Evolutionary conservation across 2,329 filamentous ascomycete genomes (phyloP), one percentile per base, ranked within the genome.

Genomic region (Aureobasidium sp.): DNA sequence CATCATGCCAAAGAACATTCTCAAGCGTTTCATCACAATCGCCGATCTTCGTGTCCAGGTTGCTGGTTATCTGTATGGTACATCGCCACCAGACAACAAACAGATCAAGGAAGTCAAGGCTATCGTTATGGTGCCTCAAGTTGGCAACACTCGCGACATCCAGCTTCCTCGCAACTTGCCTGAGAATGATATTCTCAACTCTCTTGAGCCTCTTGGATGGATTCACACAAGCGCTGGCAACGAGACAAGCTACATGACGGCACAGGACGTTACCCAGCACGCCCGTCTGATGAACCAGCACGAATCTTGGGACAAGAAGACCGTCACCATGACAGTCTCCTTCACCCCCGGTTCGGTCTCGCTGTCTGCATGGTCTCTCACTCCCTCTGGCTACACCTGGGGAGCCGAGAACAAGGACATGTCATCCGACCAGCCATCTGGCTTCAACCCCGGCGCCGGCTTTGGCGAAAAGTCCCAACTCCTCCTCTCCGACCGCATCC

Each of bases 1-100:
- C 71, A 90, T 99, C 70, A 97, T 99, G 90, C 94, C 94, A 0
- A 99, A 97, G 84, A 99, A 99, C 74, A 88, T 99, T 53, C 83
- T 99, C 70, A 97, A 96, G 82, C 90, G 91, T 67, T 99, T 99
- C 81, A 97, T 99, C 78, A 94, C 90, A 27, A 95, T 99, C 71
- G 89, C 94, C 51, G 94, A 99, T 78, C 84, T 99, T 62, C 89
- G 95, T 52, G 92, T 97, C 15, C 94, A 99, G 76, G 92, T 99
- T 55, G 92, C 93, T 17, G 94, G 92, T 1, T 99, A 96, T 74
- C 83, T 99, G 0, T 99, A 99, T 73, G 94, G 94, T 67, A 86
- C 86, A 51, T 96, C 93, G 1, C 92, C 94, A 3, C 87, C 90
- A 7, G 94, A 97, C 77, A 97, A 97, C 71, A 89, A 93, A 67